Evolutionary conservation across 371 early-diverging fungal genomes (phyloP), one percentile per base, ranked within the genome.

Genomic region (Mortierella sp.): DNA sequence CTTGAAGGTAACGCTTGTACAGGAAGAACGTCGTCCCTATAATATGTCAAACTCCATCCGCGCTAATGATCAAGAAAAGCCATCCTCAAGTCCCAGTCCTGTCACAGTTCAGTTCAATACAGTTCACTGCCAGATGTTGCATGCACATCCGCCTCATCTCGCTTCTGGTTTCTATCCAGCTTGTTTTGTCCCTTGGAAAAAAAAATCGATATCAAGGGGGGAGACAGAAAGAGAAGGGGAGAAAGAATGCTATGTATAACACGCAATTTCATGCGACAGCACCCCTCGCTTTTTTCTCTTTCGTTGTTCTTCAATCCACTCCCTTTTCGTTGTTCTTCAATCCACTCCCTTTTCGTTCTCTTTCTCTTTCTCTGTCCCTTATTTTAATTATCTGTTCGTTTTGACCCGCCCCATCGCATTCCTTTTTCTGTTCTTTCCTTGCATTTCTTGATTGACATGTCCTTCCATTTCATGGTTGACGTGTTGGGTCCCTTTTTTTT

Each of bases 231-330:
- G 57, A 57, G 34, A 34, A 16, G 61, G 31, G 34, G 61, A 61
- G 34, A 61, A 34, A 61, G 61, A 61, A 61, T 61, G 61, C 61
- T 34, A 61, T 61, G 61, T 61, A 34, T 8, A 61, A 0, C 61
- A 8, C 61, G 37, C 61, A 19, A 0, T 61, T 19, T 13, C 50
- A 16, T 19, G 34, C 61, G 26, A 5, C 1, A n/a, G n/a, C n/a
- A 19, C 61, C 61, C 59, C 19, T 61, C 61, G 34, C 61, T 34
- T 61, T 14, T 59, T 34, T 8, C 6, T 61, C 28, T 57, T 26
- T 57, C 28, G 0, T 54, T 24, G 8, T 57, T 13, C 57, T 1
- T 57, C 28, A 28, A 3, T 6, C 28, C 34, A 3, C 6, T 16
- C 34, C 31, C 61, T 31, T 16, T 61, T 0, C 31, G 0, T 37